phyloP scores from a whole-genome alignment of 768 basidiomycete genomes.

The Trametes sanguinea region DNA sequence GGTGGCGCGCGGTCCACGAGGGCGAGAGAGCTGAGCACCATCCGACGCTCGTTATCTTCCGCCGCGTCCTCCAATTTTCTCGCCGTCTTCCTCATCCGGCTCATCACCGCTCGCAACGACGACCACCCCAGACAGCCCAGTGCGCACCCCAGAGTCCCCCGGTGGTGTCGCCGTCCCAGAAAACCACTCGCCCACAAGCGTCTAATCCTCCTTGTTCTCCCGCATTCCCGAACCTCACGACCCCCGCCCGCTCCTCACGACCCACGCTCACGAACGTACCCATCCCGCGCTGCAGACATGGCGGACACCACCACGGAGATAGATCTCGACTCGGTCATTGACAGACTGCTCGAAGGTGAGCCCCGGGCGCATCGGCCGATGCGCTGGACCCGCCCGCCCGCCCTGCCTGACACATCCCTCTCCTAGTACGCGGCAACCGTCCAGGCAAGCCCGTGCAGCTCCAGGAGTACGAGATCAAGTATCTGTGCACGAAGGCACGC shows the following conservation, averaged over 20 bases:
- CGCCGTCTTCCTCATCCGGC: conserved; percentile 34
- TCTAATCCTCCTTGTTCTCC: conserved; percentile 23
- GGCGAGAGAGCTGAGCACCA: conserved; percentile 23
- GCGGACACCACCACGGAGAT: conserved; percentile 87
- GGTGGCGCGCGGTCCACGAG: conserved; percentile 26
- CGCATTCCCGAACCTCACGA: conserved; percentile 26
- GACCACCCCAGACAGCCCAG: conserved; percentile 13
- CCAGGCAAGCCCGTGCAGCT: conserved; percentile 98
- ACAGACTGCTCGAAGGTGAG: conserved; percentile 96
- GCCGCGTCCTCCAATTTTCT: conserved; percentile 41
- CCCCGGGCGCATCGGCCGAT: conserved; percentile 21
- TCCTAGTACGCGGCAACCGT: conserved; percentile 91
- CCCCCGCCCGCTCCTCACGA: conserved; percentile 26
- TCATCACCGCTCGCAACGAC: conserved; percentile 24
- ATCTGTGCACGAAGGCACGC: conserved; percentile 96
- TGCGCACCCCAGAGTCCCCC: conserved; percentile 6
- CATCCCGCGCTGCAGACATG: conserved; percentile 44
- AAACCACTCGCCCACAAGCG: conserved; percentile 22
- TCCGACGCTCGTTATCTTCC: conserved; percentile 40
- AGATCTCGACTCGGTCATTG: conserved; percentile 99
- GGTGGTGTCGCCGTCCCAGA: conserved; percentile 14
- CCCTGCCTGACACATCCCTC: conserved; percentile 23
- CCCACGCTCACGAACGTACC: conserved; percentile 15
- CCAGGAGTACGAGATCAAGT: conserved; percentile 99
- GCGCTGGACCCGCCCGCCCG: conserved; percentile 17